A percentile compares a stretch with the other conserved stretches of the same genome.
phyloP scores from a whole-genome alignment of 495 filamentous ascomycete genomes.

The Pseudoneurospora amorphoporcata region DNA sequence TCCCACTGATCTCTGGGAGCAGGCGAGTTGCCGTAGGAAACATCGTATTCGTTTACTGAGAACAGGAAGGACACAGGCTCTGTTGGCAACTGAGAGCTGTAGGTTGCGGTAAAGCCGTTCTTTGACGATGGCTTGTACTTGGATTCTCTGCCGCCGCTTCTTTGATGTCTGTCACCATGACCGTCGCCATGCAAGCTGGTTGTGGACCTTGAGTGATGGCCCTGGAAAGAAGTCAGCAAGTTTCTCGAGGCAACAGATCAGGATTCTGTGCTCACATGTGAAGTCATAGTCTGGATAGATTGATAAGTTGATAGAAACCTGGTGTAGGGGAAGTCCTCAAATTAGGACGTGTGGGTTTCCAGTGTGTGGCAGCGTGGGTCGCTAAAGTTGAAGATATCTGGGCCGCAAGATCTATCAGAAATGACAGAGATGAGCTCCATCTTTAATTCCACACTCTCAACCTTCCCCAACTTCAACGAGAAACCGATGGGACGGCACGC shows the following conservation, averaged over 20 bases:
- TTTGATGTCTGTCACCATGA: background rate
- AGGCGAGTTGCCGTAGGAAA: background rate
- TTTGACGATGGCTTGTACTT: background rate
- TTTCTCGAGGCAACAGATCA: background rate
- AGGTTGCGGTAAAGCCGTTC: background rate
- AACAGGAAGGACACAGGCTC: constrained; percentile 19
- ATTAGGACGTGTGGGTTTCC: background rate
- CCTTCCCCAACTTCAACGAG: background rate
- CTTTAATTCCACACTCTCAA: background rate
- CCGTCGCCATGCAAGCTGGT: background rate
- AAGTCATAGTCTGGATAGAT: background rate
- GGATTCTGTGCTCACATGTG: background rate
- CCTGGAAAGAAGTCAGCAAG: background rate
- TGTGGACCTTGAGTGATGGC: background rate
- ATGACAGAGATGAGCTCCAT: constrained; percentile 8
- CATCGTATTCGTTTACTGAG: constrained; percentile 21
- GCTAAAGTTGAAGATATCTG: background rate
- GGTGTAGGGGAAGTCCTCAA: background rate
- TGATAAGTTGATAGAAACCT: background rate
- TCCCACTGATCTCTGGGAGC: constrained; percentile 15
- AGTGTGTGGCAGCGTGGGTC: background rate
- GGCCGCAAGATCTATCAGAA: constrained; percentile 9
- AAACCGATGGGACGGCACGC: constrained; percentile 1
- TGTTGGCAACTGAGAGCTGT: fast-evolving
- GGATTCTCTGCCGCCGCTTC: background rate